Conservation (phyloP, 139 green algal species). For the Haematococcus sp. region DNA sequence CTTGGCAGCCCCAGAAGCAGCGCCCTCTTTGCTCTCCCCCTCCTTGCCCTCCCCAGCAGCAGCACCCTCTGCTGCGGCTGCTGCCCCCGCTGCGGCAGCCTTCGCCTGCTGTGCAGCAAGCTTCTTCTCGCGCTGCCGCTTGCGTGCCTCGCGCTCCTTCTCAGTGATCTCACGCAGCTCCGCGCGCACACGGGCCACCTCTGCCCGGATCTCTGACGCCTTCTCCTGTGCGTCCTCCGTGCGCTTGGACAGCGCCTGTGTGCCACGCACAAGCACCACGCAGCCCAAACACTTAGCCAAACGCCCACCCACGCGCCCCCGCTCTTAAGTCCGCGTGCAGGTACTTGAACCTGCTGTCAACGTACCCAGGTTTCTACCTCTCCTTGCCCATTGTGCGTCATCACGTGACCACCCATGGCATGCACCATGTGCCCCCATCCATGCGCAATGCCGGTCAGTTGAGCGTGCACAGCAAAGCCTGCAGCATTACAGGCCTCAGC, state of each 20-base stretch:
- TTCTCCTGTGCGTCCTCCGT: neutral
- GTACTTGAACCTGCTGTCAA: too few relatives aligned
- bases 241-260: neutral
- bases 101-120: neutral
- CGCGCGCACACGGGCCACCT: slow-evolving; percentile 4
- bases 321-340: too few relatives aligned
- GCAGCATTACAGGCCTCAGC: too few relatives aligned
- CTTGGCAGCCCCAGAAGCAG: neutral
- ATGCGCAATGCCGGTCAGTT: too few relatives aligned
- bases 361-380: too few relatives aligned
- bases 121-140: slow-evolving; percentile 7
- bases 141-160: neutral
- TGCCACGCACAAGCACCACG: neutral
- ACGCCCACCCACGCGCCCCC: too few relatives aligned
- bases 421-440: too few relatives aligned
- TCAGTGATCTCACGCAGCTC: slow-evolving; percentile 1
- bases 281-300: too few relatives aligned
- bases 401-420: too few relatives aligned
- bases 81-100: neutral
- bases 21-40: slow-evolving; percentile 7
- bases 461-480: too few relatives aligned
- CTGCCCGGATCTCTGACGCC: neutral
- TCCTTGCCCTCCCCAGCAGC: slow-evolving; percentile 5
- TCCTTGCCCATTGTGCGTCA: too few relatives aligned
- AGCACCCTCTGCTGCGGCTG: neutral